These are phyloP conservation scores for Solanum tarijense DNA, from an alignment of 257 asterid genomes.

Conservation along the genomic window DNA sequence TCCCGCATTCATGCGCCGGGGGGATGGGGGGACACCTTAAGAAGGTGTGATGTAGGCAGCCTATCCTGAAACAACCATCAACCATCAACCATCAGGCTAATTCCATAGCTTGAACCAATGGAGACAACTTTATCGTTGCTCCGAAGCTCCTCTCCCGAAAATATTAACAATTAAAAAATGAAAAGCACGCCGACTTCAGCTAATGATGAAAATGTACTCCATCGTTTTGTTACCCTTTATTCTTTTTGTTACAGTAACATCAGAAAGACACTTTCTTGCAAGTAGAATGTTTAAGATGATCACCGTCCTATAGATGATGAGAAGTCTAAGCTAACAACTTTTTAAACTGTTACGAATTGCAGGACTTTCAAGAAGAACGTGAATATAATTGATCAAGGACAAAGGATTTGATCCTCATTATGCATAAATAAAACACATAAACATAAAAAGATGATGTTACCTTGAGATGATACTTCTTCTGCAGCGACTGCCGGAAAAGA, in stretches of 20 bases:
- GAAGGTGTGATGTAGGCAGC: background rate
- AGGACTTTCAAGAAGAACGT: background rate
- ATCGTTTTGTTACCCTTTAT: background rate
- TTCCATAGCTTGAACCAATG: background rate
- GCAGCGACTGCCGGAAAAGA: constrained; percentile 66
- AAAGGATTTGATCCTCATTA: background rate
- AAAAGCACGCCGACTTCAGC: background rate
- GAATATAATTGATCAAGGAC: background rate
- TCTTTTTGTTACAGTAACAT: background rate
- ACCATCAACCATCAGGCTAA: background rate
- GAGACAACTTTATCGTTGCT: background rate
- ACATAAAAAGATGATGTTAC: constrained; percentile 21
- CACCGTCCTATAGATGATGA: background rate
- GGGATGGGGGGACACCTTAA: background rate
- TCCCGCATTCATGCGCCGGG: background rate
- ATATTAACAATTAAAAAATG: background rate
- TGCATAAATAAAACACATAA: background rate
- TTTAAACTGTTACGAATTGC: background rate
- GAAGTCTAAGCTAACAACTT: background rate
- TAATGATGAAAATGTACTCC: background rate
- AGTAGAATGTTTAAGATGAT: background rate
- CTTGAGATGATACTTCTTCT: constrained; percentile 97
- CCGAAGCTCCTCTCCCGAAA: background rate
- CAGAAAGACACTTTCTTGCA: background rate
- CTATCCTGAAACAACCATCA: background rate